A percentile compares a stretch with the other conserved stretches of the same genome.
Conservation (phyloP, 305 asterid species). For the Rubia peregrina region DNA sequence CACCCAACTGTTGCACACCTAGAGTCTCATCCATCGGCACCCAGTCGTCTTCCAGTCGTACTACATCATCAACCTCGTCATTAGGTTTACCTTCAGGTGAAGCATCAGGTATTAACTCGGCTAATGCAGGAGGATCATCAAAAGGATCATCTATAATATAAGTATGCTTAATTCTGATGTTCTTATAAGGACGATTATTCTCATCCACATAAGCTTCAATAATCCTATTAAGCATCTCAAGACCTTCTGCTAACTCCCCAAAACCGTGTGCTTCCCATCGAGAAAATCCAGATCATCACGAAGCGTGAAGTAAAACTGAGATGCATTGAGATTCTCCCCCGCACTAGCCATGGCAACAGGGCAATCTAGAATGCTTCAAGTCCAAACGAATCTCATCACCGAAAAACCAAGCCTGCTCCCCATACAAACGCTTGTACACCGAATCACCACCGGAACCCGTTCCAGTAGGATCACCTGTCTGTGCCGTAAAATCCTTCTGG, state of each 20-base stretch:
- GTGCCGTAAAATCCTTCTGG: constrained; percentile 89
- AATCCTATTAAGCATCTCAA: constrained; percentile 74
- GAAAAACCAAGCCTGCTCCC: constrained; percentile 94
- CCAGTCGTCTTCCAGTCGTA: constrained; percentile 95
- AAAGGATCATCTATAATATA: constrained; percentile 91
- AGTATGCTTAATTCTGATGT: constrained; percentile 87
- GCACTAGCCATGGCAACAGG: constrained; percentile 93
- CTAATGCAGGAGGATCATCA: constrained; percentile 73
- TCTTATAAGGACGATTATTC: constrained; percentile 70
- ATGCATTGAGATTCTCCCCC: constrained; percentile 88
- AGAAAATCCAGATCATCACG: constrained; percentile 93
- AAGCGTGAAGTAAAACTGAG: constrained; percentile 93
- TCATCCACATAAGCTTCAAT: constrained; percentile 86
- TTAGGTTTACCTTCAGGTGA: constrained; percentile 95
- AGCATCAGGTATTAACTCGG: constrained; percentile 73
- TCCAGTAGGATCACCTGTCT: constrained; percentile 98
- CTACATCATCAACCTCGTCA: constrained; percentile 84
- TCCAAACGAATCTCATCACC: constrained; percentile 90
- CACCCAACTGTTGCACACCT: constrained; percentile 60
- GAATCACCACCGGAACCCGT: constrained; percentile 96
- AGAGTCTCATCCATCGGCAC: constrained; percentile 90
- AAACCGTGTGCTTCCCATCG: constrained; percentile 74
- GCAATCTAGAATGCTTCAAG: constrained; percentile 80
- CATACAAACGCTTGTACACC: constrained; percentile 80
- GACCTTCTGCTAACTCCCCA: constrained; percentile 94